Evolutionary conservation across 192 early-diverging fungal species (phyloP), one percentile per base, ranked within the genome.

Genomic region (Funneliformis geosporum): DNA sequence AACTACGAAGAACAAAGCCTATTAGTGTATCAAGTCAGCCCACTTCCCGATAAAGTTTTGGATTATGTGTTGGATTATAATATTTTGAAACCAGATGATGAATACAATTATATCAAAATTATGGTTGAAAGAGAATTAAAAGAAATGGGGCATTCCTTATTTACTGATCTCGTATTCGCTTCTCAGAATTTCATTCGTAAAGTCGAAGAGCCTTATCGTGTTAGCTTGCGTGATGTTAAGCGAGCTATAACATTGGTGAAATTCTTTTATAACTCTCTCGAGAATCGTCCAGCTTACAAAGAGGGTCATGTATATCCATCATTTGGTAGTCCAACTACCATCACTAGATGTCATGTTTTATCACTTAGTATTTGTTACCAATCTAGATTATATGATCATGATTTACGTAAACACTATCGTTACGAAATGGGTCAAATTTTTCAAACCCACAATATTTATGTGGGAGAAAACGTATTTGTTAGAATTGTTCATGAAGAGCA

Each of bases 201-300:
- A 47, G 55, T 78, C 18, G 77, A 78, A 70, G 67, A 55, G 12
- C 2, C 28, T 3, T 40, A 39, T 38, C 74, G 70, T 33, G 77
- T 78, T 38, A 78, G 77, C 67, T 50, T 78, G 18, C 77, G 77
- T 38, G 77, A 78, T 55, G 77, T 78, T 4, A 73, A 73, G 23
- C 65, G 77, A 66, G 39, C 66, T n/a, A 65, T 78, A 18, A 65
- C 9, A 73, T 70, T 78, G 25, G 43, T 68, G 21, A 21, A 28
- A 25, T 78, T 38, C n/a, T 78, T 78, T n/a, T 47, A 70, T 18
- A 69, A 74, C 7, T 75, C 72, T 10, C 77, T 78, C 12, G 12
- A 78, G 23, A 38, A 65, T n/a, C 23, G 77, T n/a, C 68, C 43
- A 8, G 0, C 40, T 9, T 23, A 25, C 12, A 64, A 10, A 66